Evolutionary conservation across 495 filamentous ascomycete genomes (phyloP), one percentile per base, ranked within the genome.

Genomic region (Arthonia radiata): DNA sequence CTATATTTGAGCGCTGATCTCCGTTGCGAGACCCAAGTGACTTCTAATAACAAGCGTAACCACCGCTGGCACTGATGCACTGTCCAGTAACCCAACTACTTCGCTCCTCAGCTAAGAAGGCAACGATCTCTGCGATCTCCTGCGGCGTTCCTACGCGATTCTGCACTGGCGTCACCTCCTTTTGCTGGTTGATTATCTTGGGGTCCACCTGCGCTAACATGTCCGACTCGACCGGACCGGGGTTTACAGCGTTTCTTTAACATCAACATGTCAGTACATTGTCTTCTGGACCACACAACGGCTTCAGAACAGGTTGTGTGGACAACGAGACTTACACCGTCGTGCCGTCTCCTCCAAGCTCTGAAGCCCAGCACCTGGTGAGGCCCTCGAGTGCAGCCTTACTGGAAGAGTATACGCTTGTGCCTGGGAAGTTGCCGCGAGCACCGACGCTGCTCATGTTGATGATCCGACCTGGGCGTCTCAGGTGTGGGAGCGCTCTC

Each of bases 391-490:
- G 15, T 4, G 53, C 57, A 3, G 52, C 51, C 37, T 62, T 62
- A 3, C 46, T 45, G 0, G 56, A 44, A n/a, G 33, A 37, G 27
- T 62, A 62, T 0, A 50, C 18, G 2, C 45, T 39, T 0, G 51
- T 29, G 4, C 33, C 27, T 3, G 42, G 29, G 27, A 55, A 48
- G 4, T 53, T 57, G 0, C 12, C 16, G 7, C 61, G 47, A 3
- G 42, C 49, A 9, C 37, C 58, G 4, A 66, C 50, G 9, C 52
- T 59, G 15, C 50, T 47, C 13, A 67, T 47, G 40, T 63, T 66
- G 37, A 69, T 57, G 31, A 67, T 59, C 3, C 64, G 52, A 13
- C 53, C 54, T 5, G 47, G 46, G 3, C 28, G 14, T 14, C 43
- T 49, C 12, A 67, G 37, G 29, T 60, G 44, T 1, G 58, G 56